phyloP scores from a whole-genome alignment of 2,329 filamentous ascomycete genomes.

The Colletotrichum tropicale region DNA sequence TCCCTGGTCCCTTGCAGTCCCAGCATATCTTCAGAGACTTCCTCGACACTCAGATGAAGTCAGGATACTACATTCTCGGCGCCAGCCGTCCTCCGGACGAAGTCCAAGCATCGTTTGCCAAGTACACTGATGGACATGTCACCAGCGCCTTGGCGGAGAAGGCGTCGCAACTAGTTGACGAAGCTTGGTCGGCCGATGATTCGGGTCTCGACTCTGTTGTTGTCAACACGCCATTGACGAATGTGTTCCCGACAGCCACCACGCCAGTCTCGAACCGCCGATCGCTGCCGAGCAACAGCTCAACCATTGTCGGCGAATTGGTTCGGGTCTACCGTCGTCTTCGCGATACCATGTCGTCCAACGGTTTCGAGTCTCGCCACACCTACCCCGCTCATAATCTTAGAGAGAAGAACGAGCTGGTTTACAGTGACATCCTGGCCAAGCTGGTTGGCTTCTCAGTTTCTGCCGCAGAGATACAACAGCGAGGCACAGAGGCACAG shows the following conservation, averaged over 20 bases:
- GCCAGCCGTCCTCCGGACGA: constrained; percentile 35
- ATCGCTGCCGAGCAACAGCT: constrained; percentile 35
- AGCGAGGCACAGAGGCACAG: constrained; percentile 80
- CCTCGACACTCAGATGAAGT: constrained; percentile 62
- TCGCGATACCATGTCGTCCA: constrained; percentile 61
- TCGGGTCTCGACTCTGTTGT: constrained; percentile 33
- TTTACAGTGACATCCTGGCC: constrained; percentile 63
- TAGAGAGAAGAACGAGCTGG: constrained; percentile 48
- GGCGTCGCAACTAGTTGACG: constrained; percentile 37
- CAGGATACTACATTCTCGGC: constrained; percentile 44
- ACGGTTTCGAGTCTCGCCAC: constrained; percentile 51
- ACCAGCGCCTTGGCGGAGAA: constrained; percentile 44
- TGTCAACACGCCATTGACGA: constrained; percentile 45
- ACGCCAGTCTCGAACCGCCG: constrained; percentile 39
- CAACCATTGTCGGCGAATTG: constrained; percentile 56
- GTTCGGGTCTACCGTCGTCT: constrained; percentile 65
- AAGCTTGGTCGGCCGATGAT: constrained; percentile 47
- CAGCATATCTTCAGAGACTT: constrained; percentile 69
- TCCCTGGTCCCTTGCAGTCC: constrained; percentile 73
- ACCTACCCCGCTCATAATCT: constrained; percentile 28
- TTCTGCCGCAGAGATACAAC: constrained; percentile 86
- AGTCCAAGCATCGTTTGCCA: constrained; percentile 37
- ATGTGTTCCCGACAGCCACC: constrained; percentile 42
- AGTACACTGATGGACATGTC: constrained; percentile 42
- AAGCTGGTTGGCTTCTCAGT: constrained; percentile 82